A percentile compares a stretch with the other conserved stretches of the same genome.
These are phyloP conservation scores for Flaveria linearis DNA, from an alignment of 129 eudicot genomes.

Conservation along the genomic window DNA sequence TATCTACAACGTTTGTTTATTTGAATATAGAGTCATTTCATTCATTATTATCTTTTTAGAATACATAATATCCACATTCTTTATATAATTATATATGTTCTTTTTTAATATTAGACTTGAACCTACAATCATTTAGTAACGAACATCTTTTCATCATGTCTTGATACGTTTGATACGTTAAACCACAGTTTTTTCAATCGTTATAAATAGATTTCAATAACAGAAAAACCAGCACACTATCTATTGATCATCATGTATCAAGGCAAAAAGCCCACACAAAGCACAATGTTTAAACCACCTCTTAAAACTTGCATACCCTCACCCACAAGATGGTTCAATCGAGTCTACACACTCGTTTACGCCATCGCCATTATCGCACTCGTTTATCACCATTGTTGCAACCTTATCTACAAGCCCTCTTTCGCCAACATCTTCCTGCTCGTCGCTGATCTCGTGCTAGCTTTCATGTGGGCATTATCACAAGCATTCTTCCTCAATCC, in stretches of 20 bases:
- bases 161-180: too few relatives aligned
- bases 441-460: slow-evolving; percentile 54
- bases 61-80: neutral
- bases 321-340: slow-evolving; percentile 53
- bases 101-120: too few relatives aligned
- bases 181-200: neutral
- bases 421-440: slow-evolving; percentile 33
- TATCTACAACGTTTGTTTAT: too few relatives aligned
- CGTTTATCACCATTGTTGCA: slow-evolving; percentile 51
- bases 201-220: neutral
- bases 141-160: too few relatives aligned
- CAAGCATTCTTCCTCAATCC: slow-evolving; percentile 59
- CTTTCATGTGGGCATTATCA: slow-evolving; percentile 58
- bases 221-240: neutral
- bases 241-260: neutral
- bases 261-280: slow-evolving; percentile 10
- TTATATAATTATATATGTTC: too few relatives aligned
- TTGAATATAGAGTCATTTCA: too few relatives aligned
- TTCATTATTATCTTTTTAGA: neutral
- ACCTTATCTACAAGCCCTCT: slow-evolving; percentile 34
- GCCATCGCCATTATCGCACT: slow-evolving; percentile 44
- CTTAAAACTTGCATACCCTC: slow-evolving; percentile 40
- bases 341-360: slow-evolving; percentile 52
- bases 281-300: slow-evolving; percentile 21
- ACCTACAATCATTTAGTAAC: too few relatives aligned